phyloP scores from a whole-genome alignment of 108 stramenopile species.

The Cyclostephanos invisitatus region DNA sequence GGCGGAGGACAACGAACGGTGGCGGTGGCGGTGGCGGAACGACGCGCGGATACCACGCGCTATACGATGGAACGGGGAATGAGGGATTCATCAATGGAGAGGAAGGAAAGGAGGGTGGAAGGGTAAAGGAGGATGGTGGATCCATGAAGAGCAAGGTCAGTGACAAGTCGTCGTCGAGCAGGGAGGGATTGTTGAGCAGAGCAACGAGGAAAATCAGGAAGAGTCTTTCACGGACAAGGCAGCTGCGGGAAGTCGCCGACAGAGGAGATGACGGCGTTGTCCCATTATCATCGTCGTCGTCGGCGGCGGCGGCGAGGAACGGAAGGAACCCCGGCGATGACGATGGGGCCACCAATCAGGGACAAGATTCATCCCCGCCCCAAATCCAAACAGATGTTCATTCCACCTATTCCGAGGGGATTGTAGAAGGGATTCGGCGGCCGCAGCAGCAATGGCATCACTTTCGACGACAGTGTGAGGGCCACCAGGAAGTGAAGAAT shows the following conservation, averaged over 20 bases:
- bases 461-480: neutral
- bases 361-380: slow-evolving; percentile 4
- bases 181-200: neutral
- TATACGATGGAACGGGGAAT: too few species aligned
- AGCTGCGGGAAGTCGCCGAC: too few species aligned
- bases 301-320: neutral
- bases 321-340: neutral
- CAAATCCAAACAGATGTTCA: neutral
- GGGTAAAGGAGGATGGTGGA: neutral
- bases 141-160: neutral
- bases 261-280: neutral
- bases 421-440: neutral
- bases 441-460: neutral
- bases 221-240: neutral
- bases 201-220: neutral
- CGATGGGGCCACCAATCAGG: neutral
- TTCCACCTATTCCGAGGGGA: neutral
- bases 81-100: neutral
- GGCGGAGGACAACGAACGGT: too few species aligned
- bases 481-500: neutral
- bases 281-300: neutral
- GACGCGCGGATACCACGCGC: too few species aligned
- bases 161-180: neutral
- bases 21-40: too few species aligned
- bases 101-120: slow-evolving; percentile 3